These are phyloP conservation scores for Candida oleophila DNA, from an alignment of 805 yeast genomes.

Conservation along the genomic window DNA sequence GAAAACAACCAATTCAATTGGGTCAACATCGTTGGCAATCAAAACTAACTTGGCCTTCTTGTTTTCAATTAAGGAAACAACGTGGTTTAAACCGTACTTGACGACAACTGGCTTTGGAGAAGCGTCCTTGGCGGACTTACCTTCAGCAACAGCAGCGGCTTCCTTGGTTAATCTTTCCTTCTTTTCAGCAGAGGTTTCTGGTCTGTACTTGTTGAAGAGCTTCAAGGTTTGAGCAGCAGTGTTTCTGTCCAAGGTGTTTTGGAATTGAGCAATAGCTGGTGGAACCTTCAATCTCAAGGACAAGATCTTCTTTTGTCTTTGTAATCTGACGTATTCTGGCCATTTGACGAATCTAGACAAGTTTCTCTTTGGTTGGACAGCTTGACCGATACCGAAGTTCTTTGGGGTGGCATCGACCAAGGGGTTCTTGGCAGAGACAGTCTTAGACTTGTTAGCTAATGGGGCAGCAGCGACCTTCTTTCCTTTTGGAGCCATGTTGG, in stretches of 20 bases:
- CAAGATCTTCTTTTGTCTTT: slow-evolving; percentile 98
- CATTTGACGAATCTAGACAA: slow-evolving; percentile 96
- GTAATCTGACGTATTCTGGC: slow-evolving; percentile 98
- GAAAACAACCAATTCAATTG: slow-evolving; percentile 95
- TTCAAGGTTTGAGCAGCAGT: slow-evolving; percentile 96
- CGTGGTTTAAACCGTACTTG: slow-evolving; percentile 99
- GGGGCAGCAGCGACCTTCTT: slow-evolving; percentile 99
- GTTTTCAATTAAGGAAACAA: slow-evolving; percentile 95
- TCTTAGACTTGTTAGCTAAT: slow-evolving; percentile 68
- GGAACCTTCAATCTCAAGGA: slow-evolving; percentile 97
- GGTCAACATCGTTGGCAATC: slow-evolving; percentile 99
- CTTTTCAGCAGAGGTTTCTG: slow-evolving; percentile 97
- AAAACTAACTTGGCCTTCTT: slow-evolving; percentile 97
- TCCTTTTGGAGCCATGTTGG: slow-evolving; percentile 42
- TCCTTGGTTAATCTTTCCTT: slow-evolving; percentile 98
- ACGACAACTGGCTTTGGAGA: slow-evolving; percentile 96
- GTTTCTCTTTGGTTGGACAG: slow-evolving; percentile 93
- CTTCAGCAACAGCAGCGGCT: slow-evolving; percentile 98
- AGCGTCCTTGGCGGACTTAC: slow-evolving; percentile 94
- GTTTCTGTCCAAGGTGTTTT: slow-evolving; percentile 95
- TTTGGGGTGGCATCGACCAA: slow-evolving; percentile 86
- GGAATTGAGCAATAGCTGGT: slow-evolving; percentile 97
- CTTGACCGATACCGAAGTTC: slow-evolving; percentile 96
- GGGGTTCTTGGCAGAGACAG: slow-evolving; percentile 61
- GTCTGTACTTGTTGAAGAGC: slow-evolving; percentile 98